Conservation (phyloP, 2,329 filamentous ascomycete species). For the Pezicula neosporulosa region DNA sequence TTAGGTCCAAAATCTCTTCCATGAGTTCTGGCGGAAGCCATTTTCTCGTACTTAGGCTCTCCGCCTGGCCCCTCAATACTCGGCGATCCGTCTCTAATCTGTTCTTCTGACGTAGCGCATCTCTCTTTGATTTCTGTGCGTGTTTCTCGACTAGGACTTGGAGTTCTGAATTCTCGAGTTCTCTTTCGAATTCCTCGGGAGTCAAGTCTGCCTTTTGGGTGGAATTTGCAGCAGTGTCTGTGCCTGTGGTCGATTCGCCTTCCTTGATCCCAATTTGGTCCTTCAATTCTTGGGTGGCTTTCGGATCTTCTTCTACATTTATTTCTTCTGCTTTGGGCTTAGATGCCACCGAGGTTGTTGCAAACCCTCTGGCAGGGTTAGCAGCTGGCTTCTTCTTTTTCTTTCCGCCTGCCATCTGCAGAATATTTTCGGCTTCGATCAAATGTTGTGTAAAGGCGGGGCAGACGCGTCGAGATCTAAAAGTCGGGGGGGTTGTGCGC, state of each 20-base stretch:
- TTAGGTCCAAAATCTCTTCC: slow-evolving; percentile 72
- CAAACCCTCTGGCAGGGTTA: slow-evolving; percentile 89
- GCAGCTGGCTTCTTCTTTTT: slow-evolving; percentile 88
- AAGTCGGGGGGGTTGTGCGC: not conserved
- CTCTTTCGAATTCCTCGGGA: slow-evolving; percentile 85
- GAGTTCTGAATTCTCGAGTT: slow-evolving; percentile 86
- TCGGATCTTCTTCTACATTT: slow-evolving; percentile 23
- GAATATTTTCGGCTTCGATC: not conserved
- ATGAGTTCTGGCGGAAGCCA: slow-evolving; percentile 81
- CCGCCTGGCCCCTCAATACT: slow-evolving; percentile 74
- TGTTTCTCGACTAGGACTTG: slow-evolving; percentile 85
- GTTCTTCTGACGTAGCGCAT: slow-evolving; percentile 71
- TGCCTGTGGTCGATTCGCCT: slow-evolving; percentile 5
- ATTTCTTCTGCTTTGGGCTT: slow-evolving; percentile 66
- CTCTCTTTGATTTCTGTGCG: slow-evolving; percentile 72
- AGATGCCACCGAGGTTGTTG: slow-evolving; percentile 87
- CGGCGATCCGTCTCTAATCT: slow-evolving; percentile 84
- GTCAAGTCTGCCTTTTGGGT: slow-evolving; percentile 49
- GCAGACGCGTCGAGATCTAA: not conserved
- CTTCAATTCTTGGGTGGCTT: slow-evolving; percentile 11
- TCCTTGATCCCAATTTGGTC: slow-evolving; percentile 8
- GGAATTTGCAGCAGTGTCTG: slow-evolving; percentile 1
- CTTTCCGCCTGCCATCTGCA: slow-evolving; percentile 60
- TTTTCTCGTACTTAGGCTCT: slow-evolving; percentile 66
- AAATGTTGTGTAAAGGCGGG: slow-evolving; percentile 1